Evolutionary conservation across 352 stramenopile genomes (phyloP).

Genomic region (Lagenidium giganteum): DNA sequence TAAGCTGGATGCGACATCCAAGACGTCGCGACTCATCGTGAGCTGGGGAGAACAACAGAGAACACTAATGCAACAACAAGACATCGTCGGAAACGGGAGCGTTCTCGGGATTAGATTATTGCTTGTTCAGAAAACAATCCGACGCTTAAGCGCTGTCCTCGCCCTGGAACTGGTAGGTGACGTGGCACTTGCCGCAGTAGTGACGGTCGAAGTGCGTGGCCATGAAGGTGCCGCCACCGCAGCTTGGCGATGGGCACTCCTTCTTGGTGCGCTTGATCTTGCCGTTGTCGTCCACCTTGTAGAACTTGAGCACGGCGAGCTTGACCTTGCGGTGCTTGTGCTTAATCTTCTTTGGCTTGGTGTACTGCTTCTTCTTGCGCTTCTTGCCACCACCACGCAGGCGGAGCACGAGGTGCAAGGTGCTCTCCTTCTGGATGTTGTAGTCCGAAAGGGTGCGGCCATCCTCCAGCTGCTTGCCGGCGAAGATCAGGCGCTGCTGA

Average conservation of each 20-base stretch:
- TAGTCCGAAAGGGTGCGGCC: constrained; percentile 91
- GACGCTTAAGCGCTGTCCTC: constrained; percentile 56
- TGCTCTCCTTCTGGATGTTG: constrained; percentile 97
- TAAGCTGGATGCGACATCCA: too few relatives aligned
- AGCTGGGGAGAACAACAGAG: too few relatives aligned
- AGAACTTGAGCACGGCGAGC: constrained; percentile 97
- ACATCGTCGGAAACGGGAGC: too few relatives aligned
- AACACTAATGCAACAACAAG: too few relatives aligned
- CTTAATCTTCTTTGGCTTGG: constrained; percentile 99
- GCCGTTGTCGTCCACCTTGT: constrained; percentile 94
- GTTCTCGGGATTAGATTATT: too few relatives aligned
- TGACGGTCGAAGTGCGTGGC: constrained; percentile 99
- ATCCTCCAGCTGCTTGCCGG: constrained; percentile 99
- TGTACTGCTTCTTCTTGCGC: constrained; percentile 99
- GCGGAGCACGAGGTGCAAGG: constrained; percentile 97
- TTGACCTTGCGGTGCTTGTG: constrained; percentile 97
- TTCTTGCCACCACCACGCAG: constrained; percentile 97
- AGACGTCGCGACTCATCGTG: too few relatives aligned
- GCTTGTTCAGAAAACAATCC: too few relatives aligned
- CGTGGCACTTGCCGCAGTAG: constrained; percentile 99
- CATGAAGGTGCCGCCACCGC: constrained; percentile 99
- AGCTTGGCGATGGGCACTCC: constrained; percentile 93
- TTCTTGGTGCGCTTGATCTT: constrained; percentile 98
- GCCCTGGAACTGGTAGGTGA: constrained; percentile 93
- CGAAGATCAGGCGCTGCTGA: constrained; percentile 99